These are phyloP conservation scores for Populus deltoides DNA, from an alignment of 345 rosid species.

Conservation along the genomic window DNA sequence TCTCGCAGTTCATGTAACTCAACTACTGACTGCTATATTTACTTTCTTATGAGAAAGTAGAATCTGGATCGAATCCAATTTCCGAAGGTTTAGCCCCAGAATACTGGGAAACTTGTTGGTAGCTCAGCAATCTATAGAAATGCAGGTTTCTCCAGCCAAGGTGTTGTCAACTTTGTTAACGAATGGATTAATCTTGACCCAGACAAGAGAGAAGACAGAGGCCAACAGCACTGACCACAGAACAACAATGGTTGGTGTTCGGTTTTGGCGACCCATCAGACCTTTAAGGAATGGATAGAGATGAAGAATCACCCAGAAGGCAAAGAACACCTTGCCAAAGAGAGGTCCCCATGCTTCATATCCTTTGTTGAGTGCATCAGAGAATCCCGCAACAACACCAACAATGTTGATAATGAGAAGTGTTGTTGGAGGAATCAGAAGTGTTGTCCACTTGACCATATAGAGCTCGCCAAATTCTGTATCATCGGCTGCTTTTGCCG, in stretches of 20 bases:
- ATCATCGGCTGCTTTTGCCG: conserved; percentile 86
- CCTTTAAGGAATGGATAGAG: conserved; percentile 98
- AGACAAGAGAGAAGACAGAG: conserved; percentile 90
- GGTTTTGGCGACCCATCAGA: conserved; percentile 98
- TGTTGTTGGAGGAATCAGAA: conserved; percentile 85
- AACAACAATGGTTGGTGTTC: conserved; percentile 91
- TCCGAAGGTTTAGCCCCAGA: neutral
- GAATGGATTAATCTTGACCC: conserved; percentile 93
- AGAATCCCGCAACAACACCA: conserved; percentile 98
- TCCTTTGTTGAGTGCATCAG: conserved; percentile 95
- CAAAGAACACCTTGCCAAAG: conserved; percentile 89
- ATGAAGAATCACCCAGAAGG: conserved; percentile 96
- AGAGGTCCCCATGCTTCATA: conserved; percentile 98
- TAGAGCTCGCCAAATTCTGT: conserved; percentile 91
- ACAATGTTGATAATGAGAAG: conserved; percentile 81
- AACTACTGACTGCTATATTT: neutral
- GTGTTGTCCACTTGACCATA: conserved; percentile 89
- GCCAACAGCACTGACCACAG: conserved; percentile 95
- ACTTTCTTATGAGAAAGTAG: neutral
- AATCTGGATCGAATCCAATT: neutral
- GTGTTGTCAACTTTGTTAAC: conserved; percentile 34
- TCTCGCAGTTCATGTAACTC: neutral
- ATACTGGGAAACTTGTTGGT: neutral
- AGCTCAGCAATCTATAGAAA: conserved; percentile 76
- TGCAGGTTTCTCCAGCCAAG: conserved; percentile 49